Base-by-base conservation (phyloP, 805 yeast species). In the Dipodascus albidus region DNA sequence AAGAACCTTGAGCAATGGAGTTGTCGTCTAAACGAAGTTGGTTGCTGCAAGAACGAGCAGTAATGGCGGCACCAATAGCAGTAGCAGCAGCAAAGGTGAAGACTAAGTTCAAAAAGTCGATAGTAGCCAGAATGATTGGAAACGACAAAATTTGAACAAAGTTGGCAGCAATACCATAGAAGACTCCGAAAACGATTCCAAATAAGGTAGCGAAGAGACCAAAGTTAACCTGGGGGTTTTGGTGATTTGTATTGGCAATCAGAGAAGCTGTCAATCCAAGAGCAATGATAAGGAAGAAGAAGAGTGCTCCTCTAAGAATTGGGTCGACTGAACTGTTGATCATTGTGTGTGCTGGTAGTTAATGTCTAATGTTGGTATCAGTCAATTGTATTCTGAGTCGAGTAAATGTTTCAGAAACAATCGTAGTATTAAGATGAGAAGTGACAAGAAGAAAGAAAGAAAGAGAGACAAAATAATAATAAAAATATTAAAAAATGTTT, bases 21-120 rank as follows among this genome's bases (percentile, higher is more conserved):
- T 91, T 91, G 59, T 62, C 50, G 61, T 80, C 74, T 60, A 89
- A 56, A 77, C 87, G 89, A 53, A 47, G 55, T 57, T 74, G 60
- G 81, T 88, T 85, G 62, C 74, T 56, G 78, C 99, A 91, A 44
- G 95, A 84, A 78, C 89, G 96, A 59, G 76, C 77, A 71, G 90
- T 81, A 67, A 86, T 82, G 64, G 82, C 95, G 56, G 87, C 95
- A 52, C 98, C 98, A 67, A 93, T 75, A 52, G 96, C 96, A 55
- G 95, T 82, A 64, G 90, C 98, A 60, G 87, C 98, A 50, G 98
- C 82, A 70, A 93, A 87, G 54, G 96, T 82, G 82, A 93, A 93
- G 62, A 90, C 85, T 62, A 82, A 72, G 79, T 89, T 89, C 72
- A 93, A 75, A 74, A 88, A 83, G 76, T 93, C 99, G 66, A 87